Percentiles rank a stretch among this genome's conserved stretches.
Evolutionary conservation across 1,284 basidiomycete genomes (phyloP).

Genomic region (Nidula niveotomentosa): DNA sequence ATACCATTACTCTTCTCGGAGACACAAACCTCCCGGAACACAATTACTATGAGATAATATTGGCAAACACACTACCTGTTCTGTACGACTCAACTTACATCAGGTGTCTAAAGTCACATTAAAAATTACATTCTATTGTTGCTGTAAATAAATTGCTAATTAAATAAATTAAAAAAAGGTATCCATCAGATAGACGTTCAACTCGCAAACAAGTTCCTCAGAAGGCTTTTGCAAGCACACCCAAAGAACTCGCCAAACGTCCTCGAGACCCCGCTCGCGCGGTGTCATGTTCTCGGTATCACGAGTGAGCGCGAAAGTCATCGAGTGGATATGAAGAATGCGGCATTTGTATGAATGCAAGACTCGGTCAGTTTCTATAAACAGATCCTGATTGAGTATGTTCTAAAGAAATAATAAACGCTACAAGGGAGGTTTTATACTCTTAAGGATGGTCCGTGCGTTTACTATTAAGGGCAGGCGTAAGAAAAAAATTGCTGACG

Average conservation of each 20-base stretch:
- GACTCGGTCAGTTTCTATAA: constrained; percentile 1
- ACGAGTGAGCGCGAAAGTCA: constrained; percentile 60
- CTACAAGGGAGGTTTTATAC: constrained; percentile 20
- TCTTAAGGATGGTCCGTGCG: constrained; percentile 26
- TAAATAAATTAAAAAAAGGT: constrained; percentile 10
- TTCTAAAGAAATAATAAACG: constrained; percentile 40
- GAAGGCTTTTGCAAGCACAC: constrained; percentile 36
- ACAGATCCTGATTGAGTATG: constrained; percentile 18
- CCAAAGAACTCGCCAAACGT: constrained; percentile 58
- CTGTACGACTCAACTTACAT: no score
- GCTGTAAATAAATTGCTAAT: background rate
- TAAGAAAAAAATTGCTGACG: background rate
- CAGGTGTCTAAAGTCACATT: no score
- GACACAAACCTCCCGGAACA: no score
- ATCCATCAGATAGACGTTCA: constrained; percentile 79
- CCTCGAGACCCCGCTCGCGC: constrained; percentile 56
- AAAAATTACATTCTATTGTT: no score
- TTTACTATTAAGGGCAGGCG: background rate
- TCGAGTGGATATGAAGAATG: constrained; percentile 3
- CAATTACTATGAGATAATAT: no score
- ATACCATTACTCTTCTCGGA: no score
- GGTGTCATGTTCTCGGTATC: constrained; percentile 72
- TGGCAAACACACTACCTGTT: no score
- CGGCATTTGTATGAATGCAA: background rate
- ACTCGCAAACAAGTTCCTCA: constrained; percentile 52